Conservation (phyloP, 2,329 filamentous ascomycete genomes). For the Cercospora berteroae region DNA sequence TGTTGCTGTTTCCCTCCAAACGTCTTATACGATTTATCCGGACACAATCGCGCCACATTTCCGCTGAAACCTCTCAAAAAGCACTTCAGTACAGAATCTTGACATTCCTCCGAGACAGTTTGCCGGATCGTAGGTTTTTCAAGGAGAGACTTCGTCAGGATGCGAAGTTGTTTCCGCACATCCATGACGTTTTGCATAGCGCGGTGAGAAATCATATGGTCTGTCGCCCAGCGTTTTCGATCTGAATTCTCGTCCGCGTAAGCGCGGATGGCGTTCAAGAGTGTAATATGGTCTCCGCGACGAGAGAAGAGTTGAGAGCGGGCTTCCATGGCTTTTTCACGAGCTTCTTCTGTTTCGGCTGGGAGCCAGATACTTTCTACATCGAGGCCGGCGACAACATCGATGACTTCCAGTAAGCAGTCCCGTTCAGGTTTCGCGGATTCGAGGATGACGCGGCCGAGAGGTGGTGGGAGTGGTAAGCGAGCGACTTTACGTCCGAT, state of each 20-base stretch:
- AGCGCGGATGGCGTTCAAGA: constrained; percentile 59
- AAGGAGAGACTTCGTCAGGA: constrained; percentile 54
- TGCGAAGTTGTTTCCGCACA: constrained; percentile 60
- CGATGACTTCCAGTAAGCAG: constrained; percentile 79
- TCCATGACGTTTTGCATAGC: constrained; percentile 67
- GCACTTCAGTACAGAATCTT: constrained; percentile 54
- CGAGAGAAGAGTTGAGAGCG: constrained; percentile 57
- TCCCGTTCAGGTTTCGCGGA: constrained; percentile 68
- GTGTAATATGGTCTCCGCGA: constrained; percentile 64
- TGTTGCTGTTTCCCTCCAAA: constrained; percentile 58
- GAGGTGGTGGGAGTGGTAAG: constrained; percentile 76
- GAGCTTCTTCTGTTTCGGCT: constrained; percentile 58
- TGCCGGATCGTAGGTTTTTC: constrained; percentile 28
- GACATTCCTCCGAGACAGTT: constrained; percentile 42
- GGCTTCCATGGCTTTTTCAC: constrained; percentile 57
- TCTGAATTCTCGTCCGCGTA: constrained; percentile 59
- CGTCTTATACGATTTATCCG: constrained; percentile 44
- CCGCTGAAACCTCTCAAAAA: constrained; percentile 59
- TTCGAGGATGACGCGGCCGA: constrained; percentile 79
- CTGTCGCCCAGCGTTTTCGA: constrained; percentile 59
- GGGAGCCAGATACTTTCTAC: constrained; percentile 64
- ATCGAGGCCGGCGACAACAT: constrained; percentile 69
- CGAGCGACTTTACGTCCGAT: constrained; percentile 74
- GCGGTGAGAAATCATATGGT: constrained; percentile 59
- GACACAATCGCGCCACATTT: constrained; percentile 57